These are phyloP conservation scores for Penicillium rolfsii DNA, from an alignment of 2,329 filamentous ascomycete genomes.

Conservation along the genomic window DNA sequence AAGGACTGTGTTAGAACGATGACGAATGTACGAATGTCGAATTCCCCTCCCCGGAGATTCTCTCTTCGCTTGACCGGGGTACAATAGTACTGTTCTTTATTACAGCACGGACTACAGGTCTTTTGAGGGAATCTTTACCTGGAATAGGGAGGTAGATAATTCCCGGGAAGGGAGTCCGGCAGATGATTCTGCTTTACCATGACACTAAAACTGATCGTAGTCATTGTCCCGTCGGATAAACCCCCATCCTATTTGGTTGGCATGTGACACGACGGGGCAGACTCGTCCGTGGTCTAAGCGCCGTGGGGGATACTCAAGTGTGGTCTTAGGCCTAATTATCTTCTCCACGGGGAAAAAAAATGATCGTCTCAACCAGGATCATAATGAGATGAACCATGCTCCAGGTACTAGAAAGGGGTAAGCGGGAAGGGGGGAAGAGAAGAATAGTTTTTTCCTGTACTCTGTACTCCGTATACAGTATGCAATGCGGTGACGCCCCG, in stretches of 20 bases:
- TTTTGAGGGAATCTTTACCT: not conserved
- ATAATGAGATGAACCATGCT: not conserved
- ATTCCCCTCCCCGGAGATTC: not conserved
- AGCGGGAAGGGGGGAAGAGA: not conserved
- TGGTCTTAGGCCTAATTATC: not conserved
- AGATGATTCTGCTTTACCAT: not conserved
- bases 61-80: too few species aligned
- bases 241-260: not conserved
- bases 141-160: not conserved
- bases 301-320: not conserved
- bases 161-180: not conserved
- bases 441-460: not conserved
- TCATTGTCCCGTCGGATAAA: not conserved
- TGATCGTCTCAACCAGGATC: not conserved
- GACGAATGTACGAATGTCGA: not conserved
- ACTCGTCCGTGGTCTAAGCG: not conserved
- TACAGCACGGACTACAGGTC: not conserved
- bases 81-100: too few species aligned
- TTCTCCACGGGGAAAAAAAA: not conserved
- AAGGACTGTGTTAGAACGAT: too few species aligned
- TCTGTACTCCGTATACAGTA: not conserved
- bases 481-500: not conserved
- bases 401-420: not conserved
- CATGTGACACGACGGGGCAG: slow-evolving; percentile 7
- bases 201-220: not conserved